Evolutionary conservation across 2,329 filamentous ascomycete species (phyloP), one percentile per base, ranked within the genome.

Genomic region (Peltaster fructicola): DNA sequence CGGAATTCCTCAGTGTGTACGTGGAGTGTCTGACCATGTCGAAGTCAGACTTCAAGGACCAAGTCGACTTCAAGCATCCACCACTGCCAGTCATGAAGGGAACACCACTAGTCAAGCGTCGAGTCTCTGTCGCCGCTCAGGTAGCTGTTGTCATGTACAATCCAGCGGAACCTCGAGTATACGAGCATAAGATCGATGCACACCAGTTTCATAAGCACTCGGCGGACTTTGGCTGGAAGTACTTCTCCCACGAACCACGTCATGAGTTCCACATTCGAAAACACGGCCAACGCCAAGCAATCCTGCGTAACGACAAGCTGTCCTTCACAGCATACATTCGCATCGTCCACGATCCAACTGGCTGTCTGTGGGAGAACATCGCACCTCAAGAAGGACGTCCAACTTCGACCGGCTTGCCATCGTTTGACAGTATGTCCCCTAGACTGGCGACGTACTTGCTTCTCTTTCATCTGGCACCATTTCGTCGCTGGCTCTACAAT

Each of bases 101-200:
- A 11, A 20, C 31, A 10, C 19, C 17, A 4, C 29, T 30, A 20
- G 27, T 56, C 15, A 47, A 43, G 8, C 55, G 54, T 36, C 50
- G 54, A 10, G 51, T 44, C 16, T 52, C 53, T 11, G 45, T 60
- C 7, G 59, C 68, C n/a, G 68, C 66, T 3, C 68, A 73, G 41
- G 55, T 73, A 17, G 62, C 61, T 18, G 59, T 73, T 13, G 59
- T 72, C 22, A 50, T 72, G 23, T 73, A 73, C 51, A 73, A 73
- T 32, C 68, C 68, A 0, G 52, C 56, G 14, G 68, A 73, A 36
- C 68, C 68, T 22, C 59, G 66, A 5, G 65, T 65, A 4, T 57
- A 65, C 29, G 61, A 61, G 41, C 59, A 57, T 38, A 56, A 63
- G 27, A 62, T 58, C 8, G 66, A 64, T 20, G 54, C 59, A 22